These are phyloP conservation scores for Eucalyptus tenuipes DNA, from an alignment of 345 rosid species.

Conservation along the genomic window DNA sequence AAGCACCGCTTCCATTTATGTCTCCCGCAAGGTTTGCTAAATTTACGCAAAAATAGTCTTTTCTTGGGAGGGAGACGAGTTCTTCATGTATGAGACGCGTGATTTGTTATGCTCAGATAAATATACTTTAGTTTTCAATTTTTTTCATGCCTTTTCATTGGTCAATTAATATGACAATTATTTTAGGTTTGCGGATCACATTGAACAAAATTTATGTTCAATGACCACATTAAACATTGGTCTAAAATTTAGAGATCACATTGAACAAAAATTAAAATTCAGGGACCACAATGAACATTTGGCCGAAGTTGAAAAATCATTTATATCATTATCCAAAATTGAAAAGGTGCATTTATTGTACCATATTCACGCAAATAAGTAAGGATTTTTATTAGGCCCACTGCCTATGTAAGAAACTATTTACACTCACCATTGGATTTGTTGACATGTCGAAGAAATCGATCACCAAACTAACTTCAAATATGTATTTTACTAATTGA, in stretches of 20 bases:
- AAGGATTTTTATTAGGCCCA: neutral
- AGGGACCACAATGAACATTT: fast-evolving
- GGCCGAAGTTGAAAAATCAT: neutral
- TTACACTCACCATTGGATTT: neutral
- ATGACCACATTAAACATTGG: fast-evolving
- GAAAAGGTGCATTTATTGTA: neutral
- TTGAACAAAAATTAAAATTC: neutral
- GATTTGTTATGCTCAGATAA: neutral
- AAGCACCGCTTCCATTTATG: neutral
- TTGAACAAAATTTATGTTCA: too few species aligned
- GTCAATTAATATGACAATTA: neutral
- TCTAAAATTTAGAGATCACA: too few species aligned
- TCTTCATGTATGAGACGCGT: neutral
- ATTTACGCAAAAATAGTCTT: neutral
- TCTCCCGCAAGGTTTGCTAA: neutral
- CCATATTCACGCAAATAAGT: neutral
- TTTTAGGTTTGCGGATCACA: fast-evolving
- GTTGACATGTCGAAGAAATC: neutral
- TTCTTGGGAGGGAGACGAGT: neutral
- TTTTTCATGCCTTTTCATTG: neutral
- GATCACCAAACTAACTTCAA: neutral
- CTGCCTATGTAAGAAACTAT: neutral
- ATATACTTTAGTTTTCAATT: neutral
- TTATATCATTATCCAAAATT: neutral
- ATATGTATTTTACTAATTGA: neutral